These are phyloP conservation scores for Sistotremastrum suecicum DNA, from an alignment of 768 basidiomycete genomes.

Conservation along the genomic window DNA sequence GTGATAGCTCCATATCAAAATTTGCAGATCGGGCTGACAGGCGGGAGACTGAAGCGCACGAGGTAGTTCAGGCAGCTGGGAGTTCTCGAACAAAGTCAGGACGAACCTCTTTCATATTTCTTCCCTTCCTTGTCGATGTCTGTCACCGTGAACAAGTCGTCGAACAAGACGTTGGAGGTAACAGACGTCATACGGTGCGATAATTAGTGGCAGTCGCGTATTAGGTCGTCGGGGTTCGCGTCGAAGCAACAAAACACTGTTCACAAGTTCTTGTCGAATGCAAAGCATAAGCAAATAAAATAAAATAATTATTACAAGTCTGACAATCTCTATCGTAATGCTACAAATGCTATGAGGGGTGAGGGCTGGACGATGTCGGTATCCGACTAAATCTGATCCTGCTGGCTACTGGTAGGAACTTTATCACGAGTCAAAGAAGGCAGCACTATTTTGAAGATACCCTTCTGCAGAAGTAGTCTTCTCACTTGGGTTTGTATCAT, in stretches of 20 bases:
- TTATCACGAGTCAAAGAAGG: slow-evolving; percentile 40
- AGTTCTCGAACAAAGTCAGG: slow-evolving; percentile 2
- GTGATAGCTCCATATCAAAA: slow-evolving; percentile 81
- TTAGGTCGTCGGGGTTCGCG: too few relatives aligned
- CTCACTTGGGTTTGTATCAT: slow-evolving; percentile 79
- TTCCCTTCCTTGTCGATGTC: slow-evolving; percentile 85
- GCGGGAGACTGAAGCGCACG: slow-evolving; percentile 60
- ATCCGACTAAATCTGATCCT: too few relatives aligned
- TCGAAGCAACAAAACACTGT: too few relatives aligned
- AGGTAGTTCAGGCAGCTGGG: slow-evolving; percentile 3
- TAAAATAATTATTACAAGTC: too few relatives aligned
- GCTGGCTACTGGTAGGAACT: background rate
- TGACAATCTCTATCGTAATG: too few relatives aligned
- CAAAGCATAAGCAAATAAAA: too few relatives aligned
- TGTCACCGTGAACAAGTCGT: slow-evolving; percentile 82
- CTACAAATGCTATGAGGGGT: too few relatives aligned
- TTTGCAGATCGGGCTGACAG: slow-evolving; percentile 82
- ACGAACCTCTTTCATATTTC: slow-evolving; percentile 92
- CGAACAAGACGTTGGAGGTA: slow-evolving; percentile 73
- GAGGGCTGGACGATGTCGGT: too few relatives aligned
- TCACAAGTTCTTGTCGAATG: too few relatives aligned
- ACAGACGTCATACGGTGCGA: slow-evolving; percentile 32
- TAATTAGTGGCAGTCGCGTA: background rate
- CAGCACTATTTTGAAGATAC: slow-evolving; percentile 52
- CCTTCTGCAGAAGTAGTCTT: slow-evolving; percentile 30